Percentiles rank a stretch among this genome's conserved stretches.
Evolutionary conservation across 1,284 basidiomycete genomes (phyloP).

Genomic region (Cutaneotrichosporon sp.): DNA sequence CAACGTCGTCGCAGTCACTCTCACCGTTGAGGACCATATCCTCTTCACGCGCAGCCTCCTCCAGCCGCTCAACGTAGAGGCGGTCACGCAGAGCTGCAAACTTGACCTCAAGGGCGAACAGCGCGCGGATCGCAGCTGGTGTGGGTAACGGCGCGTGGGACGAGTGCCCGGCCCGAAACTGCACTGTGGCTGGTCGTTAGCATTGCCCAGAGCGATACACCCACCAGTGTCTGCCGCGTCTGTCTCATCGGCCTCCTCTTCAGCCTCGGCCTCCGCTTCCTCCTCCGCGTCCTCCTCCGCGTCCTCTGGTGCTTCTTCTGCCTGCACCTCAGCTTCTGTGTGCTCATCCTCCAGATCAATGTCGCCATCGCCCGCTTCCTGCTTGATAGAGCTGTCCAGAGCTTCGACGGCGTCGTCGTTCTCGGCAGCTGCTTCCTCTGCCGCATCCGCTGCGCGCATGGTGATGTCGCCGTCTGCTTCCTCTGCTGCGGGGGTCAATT

Average conservation of each 20-base stretch:
- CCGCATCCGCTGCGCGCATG: slow-evolving; percentile 25
- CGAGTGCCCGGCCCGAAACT: slow-evolving; percentile 29
- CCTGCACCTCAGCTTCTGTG: slow-evolving; percentile 8
- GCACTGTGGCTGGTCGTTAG: slow-evolving; percentile 9
- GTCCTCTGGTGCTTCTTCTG: slow-evolving; percentile 13
- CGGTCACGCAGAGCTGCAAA: slow-evolving; percentile 59
- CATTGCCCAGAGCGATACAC: neutral
- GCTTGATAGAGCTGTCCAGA: neutral
- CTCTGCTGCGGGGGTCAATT: slow-evolving; percentile 17
- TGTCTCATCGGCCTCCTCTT: slow-evolving; percentile 22
- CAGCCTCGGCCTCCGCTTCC: slow-evolving; percentile 18
- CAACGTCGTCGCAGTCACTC: slow-evolving; percentile 20
- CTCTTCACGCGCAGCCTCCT: slow-evolving; percentile 59
- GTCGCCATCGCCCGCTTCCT: slow-evolving; percentile 8
- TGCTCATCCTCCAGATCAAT: slow-evolving; percentile 8
- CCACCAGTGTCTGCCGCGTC: slow-evolving; percentile 8
- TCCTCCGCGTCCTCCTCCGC: slow-evolving; percentile 8
- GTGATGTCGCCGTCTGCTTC: slow-evolving; percentile 31
- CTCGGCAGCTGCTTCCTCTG: slow-evolving; percentile 1
- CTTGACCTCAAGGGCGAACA: slow-evolving; percentile 60
- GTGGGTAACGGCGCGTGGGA: slow-evolving; percentile 49
- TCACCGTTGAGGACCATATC: slow-evolving; percentile 57
- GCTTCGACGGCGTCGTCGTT: slow-evolving; percentile 4
- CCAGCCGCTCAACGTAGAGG: slow-evolving; percentile 59
- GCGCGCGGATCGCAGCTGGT: slow-evolving; percentile 56